Evolutionary conservation across 331 rosid genomes (phyloP).

Genomic region (Quercus phellos): DNA sequence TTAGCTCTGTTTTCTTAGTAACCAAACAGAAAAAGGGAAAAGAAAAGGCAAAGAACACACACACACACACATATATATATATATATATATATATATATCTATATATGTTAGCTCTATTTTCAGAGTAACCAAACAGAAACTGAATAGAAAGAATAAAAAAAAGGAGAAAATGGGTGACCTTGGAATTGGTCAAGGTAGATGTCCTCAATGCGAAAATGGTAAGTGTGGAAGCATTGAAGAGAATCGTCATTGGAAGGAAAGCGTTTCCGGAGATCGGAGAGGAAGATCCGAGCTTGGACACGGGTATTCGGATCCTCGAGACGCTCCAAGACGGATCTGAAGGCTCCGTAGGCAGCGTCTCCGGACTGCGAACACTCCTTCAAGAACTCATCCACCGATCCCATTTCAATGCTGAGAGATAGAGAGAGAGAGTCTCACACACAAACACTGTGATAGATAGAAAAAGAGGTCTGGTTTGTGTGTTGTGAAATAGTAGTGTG

Average conservation of each 20-base stretch:
- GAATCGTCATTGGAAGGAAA: constrained; percentile 54
- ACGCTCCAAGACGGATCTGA: constrained; percentile 61
- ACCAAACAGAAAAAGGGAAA: constrained; percentile 8
- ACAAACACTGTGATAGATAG: not conserved
- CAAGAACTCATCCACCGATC: constrained; percentile 66
- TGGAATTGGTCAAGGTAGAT: constrained; percentile 62
- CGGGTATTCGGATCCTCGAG: constrained; percentile 80
- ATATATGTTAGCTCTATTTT: no score
- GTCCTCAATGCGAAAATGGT: constrained; percentile 87
- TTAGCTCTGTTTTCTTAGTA: not conserved
- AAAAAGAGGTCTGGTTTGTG: not conserved
- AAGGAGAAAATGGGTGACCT: constrained; percentile 29
- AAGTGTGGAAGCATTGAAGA: constrained; percentile 56
- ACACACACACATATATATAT: no score
- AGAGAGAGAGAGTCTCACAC: no score
- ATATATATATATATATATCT: no score
- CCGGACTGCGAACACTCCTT: constrained; percentile 65
- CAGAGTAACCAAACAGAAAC: no score
- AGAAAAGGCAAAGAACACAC: no score
- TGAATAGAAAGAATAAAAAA: no score
- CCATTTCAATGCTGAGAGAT: not conserved
- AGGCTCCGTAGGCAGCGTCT: constrained; percentile 69
- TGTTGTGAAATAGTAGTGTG: no score
- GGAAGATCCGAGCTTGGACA: constrained; percentile 73
- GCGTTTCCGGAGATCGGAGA: constrained; percentile 65